These are phyloP conservation scores for Auricularia sp. DNA, from an alignment of 768 basidiomycete species.

Conservation along the genomic window DNA sequence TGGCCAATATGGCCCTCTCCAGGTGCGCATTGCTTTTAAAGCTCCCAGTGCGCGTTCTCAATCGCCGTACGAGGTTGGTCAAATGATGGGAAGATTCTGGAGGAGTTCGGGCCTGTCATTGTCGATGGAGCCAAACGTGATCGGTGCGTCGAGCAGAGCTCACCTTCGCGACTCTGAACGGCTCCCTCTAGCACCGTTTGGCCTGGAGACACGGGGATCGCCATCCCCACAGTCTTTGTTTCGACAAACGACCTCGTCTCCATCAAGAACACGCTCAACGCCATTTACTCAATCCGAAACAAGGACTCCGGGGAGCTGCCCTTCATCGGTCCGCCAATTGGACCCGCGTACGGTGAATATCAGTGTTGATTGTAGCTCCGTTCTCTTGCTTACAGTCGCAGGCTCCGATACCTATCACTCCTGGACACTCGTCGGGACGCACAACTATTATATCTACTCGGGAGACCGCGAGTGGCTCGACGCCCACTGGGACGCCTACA, in stretches of 20 bases:
- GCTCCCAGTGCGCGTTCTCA: neutral
- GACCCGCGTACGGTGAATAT: neutral
- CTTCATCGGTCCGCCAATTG: neutral
- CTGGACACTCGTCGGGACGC: slow-evolving; percentile 49
- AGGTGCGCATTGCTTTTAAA: neutral
- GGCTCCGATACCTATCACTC: slow-evolving; percentile 42
- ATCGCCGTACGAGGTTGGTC: neutral
- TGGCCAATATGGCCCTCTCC: slow-evolving; percentile 4
- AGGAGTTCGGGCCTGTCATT: slow-evolving; percentile 6
- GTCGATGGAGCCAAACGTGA: slow-evolving; percentile 10
- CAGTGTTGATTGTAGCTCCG: neutral
- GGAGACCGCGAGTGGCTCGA: slow-evolving; percentile 44
- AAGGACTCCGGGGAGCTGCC: slow-evolving; percentile 31
- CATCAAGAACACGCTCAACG: slow-evolving; percentile 24
- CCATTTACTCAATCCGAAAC: neutral
- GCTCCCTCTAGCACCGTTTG: neutral
- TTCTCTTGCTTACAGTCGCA: neutral
- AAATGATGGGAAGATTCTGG: slow-evolving; percentile 2
- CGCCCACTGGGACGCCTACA: slow-evolving; percentile 39
- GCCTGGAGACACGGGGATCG: slow-evolving; percentile 45
- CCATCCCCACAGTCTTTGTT: slow-evolving; percentile 50
- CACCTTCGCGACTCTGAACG: neutral
- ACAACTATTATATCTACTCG: slow-evolving; percentile 48
- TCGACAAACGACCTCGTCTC: slow-evolving; percentile 50
- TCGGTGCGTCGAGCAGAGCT: neutral